Evolutionary conservation across 345 rosid genomes (phyloP), one percentile per base, ranked within the genome.

Genomic region (Dipteronia dyeriana): DNA sequence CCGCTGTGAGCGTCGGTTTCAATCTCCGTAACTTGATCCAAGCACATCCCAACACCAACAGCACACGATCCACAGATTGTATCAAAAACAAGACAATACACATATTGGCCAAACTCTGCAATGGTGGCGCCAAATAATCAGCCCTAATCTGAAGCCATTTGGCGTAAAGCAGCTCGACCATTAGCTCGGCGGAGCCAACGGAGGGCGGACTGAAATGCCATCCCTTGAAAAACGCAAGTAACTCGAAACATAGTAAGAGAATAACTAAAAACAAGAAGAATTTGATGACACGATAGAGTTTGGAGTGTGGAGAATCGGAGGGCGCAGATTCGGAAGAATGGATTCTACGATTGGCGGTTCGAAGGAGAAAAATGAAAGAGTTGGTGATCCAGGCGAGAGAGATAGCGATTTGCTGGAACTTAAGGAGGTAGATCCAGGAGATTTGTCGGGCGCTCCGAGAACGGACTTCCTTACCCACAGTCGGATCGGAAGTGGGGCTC

Each of bases 201-300:
- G 94, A 84, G 16, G 98, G 95, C 3, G 98, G 94, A 6, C 94
- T 90, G 72, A 95, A 95, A 85, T 95, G 98, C 94, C 98, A 95
- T 63, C 98, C 98, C 69, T 88, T 89, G 81, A 86, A 92, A 85
- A 85, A 95, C 10, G 98, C 98, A 11, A 82, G 77, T 38, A 94
- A 79, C 92, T 92, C 97, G 22, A 92, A 82, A 66, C 82, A 88
- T 23, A 94, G 86, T 39, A 94, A 73, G 43, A 86, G 66, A 29
- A 92, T 9, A 8, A 94, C 95, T 49, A 90, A 66, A 57, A 86
- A 34, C 73, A 94, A 84, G 71, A 95, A 88, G 20, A 70, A 76
- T 71, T 86, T 88, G 31, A 93, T 95, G 16, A 83, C 3, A 10
- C 90, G 91, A 74, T 92, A 92, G 13, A 92, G 83, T 70, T 84